Conservation (phyloP, 345 rosid species). For the Ceriops zippeliana region DNA sequence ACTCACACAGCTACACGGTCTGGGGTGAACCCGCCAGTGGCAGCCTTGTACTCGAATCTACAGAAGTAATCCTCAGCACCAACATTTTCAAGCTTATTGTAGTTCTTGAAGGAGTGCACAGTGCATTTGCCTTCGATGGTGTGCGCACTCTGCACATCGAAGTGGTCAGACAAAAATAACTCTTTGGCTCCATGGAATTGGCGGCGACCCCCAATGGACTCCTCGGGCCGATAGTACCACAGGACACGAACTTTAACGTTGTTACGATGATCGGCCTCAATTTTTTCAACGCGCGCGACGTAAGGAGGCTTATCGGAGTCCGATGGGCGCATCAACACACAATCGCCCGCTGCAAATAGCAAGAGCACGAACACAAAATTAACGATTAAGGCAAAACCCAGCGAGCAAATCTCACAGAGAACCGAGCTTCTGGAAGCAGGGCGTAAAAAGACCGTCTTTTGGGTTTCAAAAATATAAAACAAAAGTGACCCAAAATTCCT, state of each 20-base stretch:
- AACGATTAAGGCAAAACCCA: too few relatives aligned
- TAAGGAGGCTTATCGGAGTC: conserved; percentile 76
- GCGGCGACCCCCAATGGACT: conserved; percentile 81
- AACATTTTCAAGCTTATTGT: conserved; percentile 78
- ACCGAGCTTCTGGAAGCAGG: too few relatives aligned
- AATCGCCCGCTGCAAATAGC: conserved; percentile 57
- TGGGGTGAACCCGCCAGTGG: conserved; percentile 75
- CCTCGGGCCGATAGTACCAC: conserved; percentile 90
- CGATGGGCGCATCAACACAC: conserved; percentile 80
- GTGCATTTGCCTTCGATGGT: conserved; percentile 80
- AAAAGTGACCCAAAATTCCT: too few relatives aligned
- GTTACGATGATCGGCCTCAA: conserved; percentile 73
- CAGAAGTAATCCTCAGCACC: conserved; percentile 83
- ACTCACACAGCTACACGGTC: conserved; percentile 90
- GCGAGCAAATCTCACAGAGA: too few relatives aligned
- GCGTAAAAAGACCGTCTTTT: not conserved
- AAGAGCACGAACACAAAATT: not conserved
- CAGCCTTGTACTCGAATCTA: conserved; percentile 78
- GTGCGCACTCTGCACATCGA: conserved; percentile 73
- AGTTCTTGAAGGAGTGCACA: conserved; percentile 78
- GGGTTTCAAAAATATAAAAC: not conserved
- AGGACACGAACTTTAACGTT: conserved; percentile 70
- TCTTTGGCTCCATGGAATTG: conserved; percentile 87
- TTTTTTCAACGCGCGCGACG: conserved; percentile 77
- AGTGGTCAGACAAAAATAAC: conserved; percentile 72